These are phyloP conservation scores for Gossypium aridum DNA, from an alignment of 441 rosid genomes.

Conservation along the genomic window DNA sequence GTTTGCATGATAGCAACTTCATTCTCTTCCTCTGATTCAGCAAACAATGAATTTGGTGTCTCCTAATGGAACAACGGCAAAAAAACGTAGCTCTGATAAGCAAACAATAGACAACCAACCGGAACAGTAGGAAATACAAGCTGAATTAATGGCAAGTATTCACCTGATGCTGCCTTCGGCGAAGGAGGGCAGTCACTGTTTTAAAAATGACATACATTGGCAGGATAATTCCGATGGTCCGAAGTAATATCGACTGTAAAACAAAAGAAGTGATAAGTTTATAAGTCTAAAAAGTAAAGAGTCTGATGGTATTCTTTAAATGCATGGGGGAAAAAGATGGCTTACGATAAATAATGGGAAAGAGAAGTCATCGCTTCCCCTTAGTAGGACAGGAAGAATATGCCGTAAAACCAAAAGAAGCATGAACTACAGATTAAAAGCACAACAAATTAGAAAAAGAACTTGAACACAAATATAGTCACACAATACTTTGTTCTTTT, in stretches of 20 bases:
- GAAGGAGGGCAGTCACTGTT: slow-evolving; percentile 45
- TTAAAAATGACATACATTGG: slow-evolving; percentile 59
- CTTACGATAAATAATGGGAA: slow-evolving; percentile 55
- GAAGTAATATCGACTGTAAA: slow-evolving; percentile 49
- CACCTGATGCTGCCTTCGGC: slow-evolving; percentile 41
- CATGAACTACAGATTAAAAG: slow-evolving; percentile 57
- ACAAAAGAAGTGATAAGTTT: neutral
- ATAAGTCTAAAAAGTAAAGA: neutral
- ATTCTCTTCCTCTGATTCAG: slow-evolving; percentile 60
- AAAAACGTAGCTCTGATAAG: neutral
- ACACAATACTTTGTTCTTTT: neutral
- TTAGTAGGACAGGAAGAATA: slow-evolving; percentile 59
- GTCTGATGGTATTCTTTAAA: neutral
- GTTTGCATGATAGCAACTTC: slow-evolving; percentile 31
- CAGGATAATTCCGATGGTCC: slow-evolving; percentile 56
- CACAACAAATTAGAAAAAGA: neutral
- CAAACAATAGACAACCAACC: neutral
- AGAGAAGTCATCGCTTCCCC: slow-evolving; percentile 34
- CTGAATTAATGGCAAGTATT: slow-evolving; percentile 7
- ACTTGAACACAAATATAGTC: neutral
- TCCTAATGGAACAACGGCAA: slow-evolving; percentile 20
- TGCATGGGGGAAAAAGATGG: neutral
- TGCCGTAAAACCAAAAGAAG: slow-evolving; percentile 72
- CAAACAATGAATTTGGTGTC: slow-evolving; percentile 23
- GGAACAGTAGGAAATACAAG: neutral